These are phyloP conservation scores for Cymbidium sinense DNA, from an alignment of 106 monocot species.

Conservation along the genomic window DNA sequence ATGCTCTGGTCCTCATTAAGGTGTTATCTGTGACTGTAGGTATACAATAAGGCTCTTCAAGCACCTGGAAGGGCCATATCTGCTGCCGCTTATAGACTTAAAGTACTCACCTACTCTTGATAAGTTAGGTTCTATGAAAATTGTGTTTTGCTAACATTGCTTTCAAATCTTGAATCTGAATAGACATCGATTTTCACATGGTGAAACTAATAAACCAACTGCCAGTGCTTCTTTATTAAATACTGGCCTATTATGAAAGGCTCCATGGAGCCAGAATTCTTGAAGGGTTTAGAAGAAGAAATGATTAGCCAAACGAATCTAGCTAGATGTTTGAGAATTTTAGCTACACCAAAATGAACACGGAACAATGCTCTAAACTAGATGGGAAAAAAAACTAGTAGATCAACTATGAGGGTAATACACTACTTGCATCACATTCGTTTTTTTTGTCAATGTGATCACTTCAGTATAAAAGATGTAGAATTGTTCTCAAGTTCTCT, in stretches of 20 bases:
- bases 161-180: not conserved
- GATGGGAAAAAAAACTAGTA: too few species aligned
- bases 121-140: not conserved
- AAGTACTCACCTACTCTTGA: slow-evolving; percentile 32
- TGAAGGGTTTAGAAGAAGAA: not conserved
- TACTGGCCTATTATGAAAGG: not conserved
- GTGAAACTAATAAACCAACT: not conserved
- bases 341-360: slow-evolving; percentile 1
- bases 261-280: not conserved
- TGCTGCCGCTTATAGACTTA: slow-evolving; percentile 55
- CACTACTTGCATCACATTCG: too few species aligned
- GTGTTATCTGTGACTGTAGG: slow-evolving; percentile 24
- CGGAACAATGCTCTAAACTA: not conserved
- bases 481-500: not conserved
- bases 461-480: not conserved
- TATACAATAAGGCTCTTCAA: slow-evolving; percentile 83
- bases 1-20: not conserved
- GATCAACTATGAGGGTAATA: too few species aligned
- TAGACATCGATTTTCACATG: not conserved
- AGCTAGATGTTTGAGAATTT: not conserved
- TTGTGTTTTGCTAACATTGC: not conserved
- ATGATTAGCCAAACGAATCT: not conserved
- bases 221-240: not conserved
- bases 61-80: slow-evolving; percentile 91
- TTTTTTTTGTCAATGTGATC: not conserved